Base-by-base conservation (phyloP, 768 basidiomycete genomes). In the Phylloporus rhodoxanthus region DNA sequence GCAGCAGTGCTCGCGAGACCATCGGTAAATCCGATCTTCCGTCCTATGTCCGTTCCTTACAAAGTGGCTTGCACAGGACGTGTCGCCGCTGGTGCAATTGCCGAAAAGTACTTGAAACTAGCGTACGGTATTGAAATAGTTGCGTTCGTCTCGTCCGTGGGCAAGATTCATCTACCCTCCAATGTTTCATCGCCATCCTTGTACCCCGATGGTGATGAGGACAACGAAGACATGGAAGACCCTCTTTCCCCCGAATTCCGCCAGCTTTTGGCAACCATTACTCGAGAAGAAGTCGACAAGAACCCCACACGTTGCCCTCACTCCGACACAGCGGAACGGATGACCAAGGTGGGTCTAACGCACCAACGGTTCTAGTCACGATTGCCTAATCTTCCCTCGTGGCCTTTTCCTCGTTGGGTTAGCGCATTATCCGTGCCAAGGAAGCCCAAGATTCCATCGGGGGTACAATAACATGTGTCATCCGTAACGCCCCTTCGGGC, bases 1-100 rank as follows among this genome's bases (percentile, higher is more conserved):
- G 96, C 17, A 91, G 89, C 60, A 91, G 87, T 63, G 96, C 96
- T 37, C 82, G 96, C 23, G 96, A 99, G 72, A 98, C 96, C 23
- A 92, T 98, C 61, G 95, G 95, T 85, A 58, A 44, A 68, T 56
- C 1, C 47, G 11, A 42, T 45, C 36, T 42, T 45, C 33, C 50
- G 32, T 29, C 29, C n/a, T 20, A 48, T 14, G 44, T 44, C 26
- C 47, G 19, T 23, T 34, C 15, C 42, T 59, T 15, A 50, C 50
- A 28, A 37, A 26, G 29, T 30, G 40, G 11, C 48, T 53, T 40
- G 48, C 25, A 37, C 59, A 92, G 90, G 90, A 23, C 88, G 96
- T 44, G 96, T 99, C 26, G 96, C 96, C 5, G 96, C 96, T 9
- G 96, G 96, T 29, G 92, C 96, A 10, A 97, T 99, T 60, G 96